These are phyloP conservation scores for Scytalidium lignicola DNA, from an alignment of 2,329 filamentous ascomycete species.

Conservation along the genomic window DNA sequence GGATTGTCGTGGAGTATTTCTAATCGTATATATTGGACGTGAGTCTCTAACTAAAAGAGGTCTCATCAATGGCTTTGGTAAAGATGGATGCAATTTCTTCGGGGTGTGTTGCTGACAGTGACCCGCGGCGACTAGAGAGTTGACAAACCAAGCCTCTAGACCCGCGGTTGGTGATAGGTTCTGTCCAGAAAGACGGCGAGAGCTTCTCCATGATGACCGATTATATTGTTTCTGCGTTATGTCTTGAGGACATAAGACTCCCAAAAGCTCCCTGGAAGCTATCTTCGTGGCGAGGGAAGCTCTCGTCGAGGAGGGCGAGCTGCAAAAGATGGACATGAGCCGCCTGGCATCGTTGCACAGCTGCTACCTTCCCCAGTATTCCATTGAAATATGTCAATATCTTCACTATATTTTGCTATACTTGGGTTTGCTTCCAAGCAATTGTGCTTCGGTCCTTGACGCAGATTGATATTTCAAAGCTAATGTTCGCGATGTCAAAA, in stretches of 20 bases:
- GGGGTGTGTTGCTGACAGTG: constrained; percentile 22
- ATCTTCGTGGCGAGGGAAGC: constrained; percentile 42
- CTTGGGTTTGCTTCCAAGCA: background rate
- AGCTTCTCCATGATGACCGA: background rate
- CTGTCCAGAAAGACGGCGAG: constrained; percentile 1
- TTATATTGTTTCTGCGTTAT: constrained; percentile 5
- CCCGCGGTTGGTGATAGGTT: constrained; percentile 10
- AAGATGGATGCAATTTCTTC: constrained; percentile 3
- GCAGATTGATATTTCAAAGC: background rate
- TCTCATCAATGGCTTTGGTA: background rate
- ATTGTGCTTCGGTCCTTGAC: background rate
- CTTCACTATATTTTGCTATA: background rate
- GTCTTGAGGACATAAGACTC: constrained; percentile 24
- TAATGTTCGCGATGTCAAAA: background rate
- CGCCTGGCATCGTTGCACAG: constrained; percentile 50
- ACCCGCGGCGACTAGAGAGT: constrained; percentile 23
- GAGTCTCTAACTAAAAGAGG: background rate
- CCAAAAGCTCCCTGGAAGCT: constrained; percentile 28
- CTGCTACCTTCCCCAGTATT: constrained; percentile 15
- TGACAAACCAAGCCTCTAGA: constrained; percentile 30
- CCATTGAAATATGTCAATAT: constrained; percentile 3
- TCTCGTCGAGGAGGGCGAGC: constrained; percentile 43
- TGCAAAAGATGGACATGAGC: constrained; percentile 60
- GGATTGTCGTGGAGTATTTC: background rate
- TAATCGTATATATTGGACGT: background rate